Percentiles rank a stretch among this genome's conserved stretches.
Conservation (phyloP, 2,329 filamentous ascomycete species). For the Cytospora mali region DNA sequence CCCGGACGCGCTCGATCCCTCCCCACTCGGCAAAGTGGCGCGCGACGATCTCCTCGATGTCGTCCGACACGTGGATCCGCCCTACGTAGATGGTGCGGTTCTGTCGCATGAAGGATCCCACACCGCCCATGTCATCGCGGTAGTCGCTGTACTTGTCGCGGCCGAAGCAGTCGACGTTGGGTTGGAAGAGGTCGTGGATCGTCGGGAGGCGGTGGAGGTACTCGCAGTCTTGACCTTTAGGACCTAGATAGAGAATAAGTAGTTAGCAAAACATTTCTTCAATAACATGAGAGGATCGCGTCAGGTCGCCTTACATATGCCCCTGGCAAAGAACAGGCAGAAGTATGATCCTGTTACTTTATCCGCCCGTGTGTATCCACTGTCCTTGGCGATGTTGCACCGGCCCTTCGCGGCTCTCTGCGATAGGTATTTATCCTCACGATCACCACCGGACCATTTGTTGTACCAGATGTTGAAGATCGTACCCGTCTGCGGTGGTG, state of each 20-base stretch:
- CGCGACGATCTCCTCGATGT: constrained; percentile 94
- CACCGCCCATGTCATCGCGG: constrained; percentile 95
- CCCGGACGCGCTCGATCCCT: constrained; percentile 82
- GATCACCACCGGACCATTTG: constrained; percentile 95
- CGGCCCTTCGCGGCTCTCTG: constrained; percentile 81
- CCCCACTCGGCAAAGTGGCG: constrained; percentile 98
- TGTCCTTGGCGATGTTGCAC: constrained; percentile 82
- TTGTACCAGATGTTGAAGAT: constrained; percentile 99
- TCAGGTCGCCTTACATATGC: constrained; percentile 56
- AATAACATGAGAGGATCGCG: neutral
- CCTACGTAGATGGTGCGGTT: constrained; percentile 95
- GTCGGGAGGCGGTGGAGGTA: constrained; percentile 89
- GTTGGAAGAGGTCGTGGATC: constrained; percentile 87
- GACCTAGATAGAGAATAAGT: constrained; percentile 43
- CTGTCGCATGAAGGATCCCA: constrained; percentile 89
- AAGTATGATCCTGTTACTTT: constrained; percentile 81
- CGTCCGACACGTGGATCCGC: constrained; percentile 91
- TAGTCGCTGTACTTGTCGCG: constrained; percentile 93
- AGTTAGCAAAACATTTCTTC: constrained; percentile 2
- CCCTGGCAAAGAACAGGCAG: constrained; percentile 88
- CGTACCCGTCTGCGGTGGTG: constrained; percentile 88
- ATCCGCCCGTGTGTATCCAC: constrained; percentile 78
- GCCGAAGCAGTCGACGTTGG: constrained; percentile 93
- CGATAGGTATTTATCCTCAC: constrained; percentile 86
- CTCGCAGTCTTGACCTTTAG: constrained; percentile 89